phyloP scores from a whole-genome alignment of 805 yeast species.

The Torulaspora maleeae region DNA sequence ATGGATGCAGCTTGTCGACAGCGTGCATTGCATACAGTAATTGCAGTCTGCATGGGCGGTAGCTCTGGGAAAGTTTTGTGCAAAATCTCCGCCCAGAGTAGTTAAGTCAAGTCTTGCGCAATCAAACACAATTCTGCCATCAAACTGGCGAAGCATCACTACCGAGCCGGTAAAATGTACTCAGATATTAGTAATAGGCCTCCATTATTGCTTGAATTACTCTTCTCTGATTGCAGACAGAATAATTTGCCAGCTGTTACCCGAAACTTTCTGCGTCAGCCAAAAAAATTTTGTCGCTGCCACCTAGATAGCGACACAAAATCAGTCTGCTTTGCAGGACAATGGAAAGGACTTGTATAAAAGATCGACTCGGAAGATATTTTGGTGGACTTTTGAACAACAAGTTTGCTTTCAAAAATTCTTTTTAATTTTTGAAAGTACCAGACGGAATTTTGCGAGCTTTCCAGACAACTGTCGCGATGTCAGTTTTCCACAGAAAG shows the following conservation, averaged over 20 bases:
- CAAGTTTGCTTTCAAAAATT: not conserved
- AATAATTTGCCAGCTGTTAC: not conserved
- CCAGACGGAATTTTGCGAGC: not conserved
- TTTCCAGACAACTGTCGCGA: not conserved
- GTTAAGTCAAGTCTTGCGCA: too few species aligned
- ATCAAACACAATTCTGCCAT: too few species aligned
- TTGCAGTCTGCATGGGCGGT: too few species aligned
- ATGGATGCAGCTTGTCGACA: too few species aligned
- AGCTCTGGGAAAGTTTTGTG: too few species aligned
- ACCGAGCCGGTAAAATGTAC: too few species aligned
- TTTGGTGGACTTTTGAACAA: not conserved
- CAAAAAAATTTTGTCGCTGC: not conserved
- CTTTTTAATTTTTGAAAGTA: not conserved
- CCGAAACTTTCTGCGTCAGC: slow-evolving; percentile 1
- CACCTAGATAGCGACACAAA: slow-evolving; percentile 1
- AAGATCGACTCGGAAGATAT: not conserved
- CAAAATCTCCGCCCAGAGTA: too few species aligned
- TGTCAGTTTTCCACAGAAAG: slow-evolving; percentile 19
- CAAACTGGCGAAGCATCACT: too few species aligned
- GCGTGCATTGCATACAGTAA: too few species aligned
- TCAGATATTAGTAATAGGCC: too few species aligned
- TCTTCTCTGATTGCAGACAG: not conserved
- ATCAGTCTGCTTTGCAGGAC: not conserved
- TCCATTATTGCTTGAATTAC: not conserved
- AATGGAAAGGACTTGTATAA: not conserved